Conservation (phyloP, 2,329 filamentous ascomycete genomes). For the Leptodontidium sp. region DNA sequence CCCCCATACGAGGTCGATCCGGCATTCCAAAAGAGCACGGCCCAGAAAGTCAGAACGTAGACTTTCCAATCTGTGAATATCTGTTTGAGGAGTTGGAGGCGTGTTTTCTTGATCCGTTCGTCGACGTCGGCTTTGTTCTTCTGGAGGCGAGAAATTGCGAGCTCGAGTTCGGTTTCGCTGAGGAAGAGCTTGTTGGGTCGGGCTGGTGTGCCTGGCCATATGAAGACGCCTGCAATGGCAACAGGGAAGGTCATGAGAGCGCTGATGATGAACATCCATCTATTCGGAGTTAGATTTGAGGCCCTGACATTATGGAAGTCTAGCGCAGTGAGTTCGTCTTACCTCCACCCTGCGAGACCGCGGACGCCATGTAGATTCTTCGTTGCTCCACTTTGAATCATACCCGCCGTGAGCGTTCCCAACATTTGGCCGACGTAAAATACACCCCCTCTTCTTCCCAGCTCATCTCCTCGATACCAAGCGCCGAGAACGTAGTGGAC, state of each 20-base stretch:
- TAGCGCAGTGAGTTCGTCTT: neutral
- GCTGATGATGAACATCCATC: conserved; percentile 66
- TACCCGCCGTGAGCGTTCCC: conserved; percentile 39
- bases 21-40: conserved; percentile 65
- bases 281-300: conserved; percentile 53
- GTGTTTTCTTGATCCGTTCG: conserved; percentile 57
- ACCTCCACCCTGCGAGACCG: conserved; percentile 48
- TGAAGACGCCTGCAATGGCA: conserved; percentile 57
- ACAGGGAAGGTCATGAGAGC: conserved; percentile 63
- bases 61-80: conserved; percentile 56
- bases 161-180: conserved; percentile 54
- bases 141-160: conserved; percentile 56
- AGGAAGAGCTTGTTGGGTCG: conserved; percentile 58
- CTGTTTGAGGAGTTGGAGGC: conserved; percentile 50
- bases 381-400: conserved; percentile 39
- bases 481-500: conserved; percentile 49
- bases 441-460: conserved; percentile 38
- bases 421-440: conserved; percentile 42
- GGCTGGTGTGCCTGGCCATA: conserved; percentile 60
- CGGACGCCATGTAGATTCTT: conserved; percentile 36
- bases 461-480: conserved; percentile 48
- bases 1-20: conserved; percentile 57
- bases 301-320: neutral
- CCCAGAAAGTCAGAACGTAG: conserved; percentile 58
- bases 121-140: conserved; percentile 57